Conservation (phyloP, 2,329 filamentous ascomycete genomes). For the Colletotrichum plurivorum region DNA sequence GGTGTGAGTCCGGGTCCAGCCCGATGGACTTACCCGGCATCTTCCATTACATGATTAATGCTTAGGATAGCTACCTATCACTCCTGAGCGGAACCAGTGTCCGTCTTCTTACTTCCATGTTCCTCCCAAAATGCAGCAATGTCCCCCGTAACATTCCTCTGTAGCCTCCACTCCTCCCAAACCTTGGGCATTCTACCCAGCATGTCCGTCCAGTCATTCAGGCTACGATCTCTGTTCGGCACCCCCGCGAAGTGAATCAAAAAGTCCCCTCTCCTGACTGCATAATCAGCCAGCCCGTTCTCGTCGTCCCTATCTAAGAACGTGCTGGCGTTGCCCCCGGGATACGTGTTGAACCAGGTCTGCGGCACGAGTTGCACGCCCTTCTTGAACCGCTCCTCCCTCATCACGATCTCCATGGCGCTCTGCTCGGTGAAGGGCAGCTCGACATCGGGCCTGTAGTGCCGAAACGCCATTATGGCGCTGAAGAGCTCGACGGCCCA, state of each 20-base stretch:
- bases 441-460: conserved; percentile 35
- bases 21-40: too few relatives aligned
- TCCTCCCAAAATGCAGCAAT: neutral
- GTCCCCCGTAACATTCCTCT: neutral
- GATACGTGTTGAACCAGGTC: conserved; percentile 43
- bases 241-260: conserved; percentile 42
- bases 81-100: too few relatives aligned
- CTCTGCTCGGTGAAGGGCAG: conserved; percentile 41
- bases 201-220: neutral
- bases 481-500: conserved; percentile 42
- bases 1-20: too few relatives aligned
- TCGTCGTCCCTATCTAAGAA: conserved; percentile 8
- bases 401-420: conserved; percentile 41
- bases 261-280: conserved; percentile 38
- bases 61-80: too few relatives aligned
- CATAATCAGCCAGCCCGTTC: conserved; percentile 11
- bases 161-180: neutral
- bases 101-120: too few relatives aligned
- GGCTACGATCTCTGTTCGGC: neutral
- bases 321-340: conserved; percentile 5
- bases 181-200: neutral
- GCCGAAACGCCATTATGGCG: conserved; percentile 39
- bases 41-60: too few relatives aligned
- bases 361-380: conserved; percentile 38
- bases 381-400: conserved; percentile 29